Evolutionary conservation across 352 stramenopile genomes (phyloP).

Genomic region (Thraustochytrium striatum): DNA sequence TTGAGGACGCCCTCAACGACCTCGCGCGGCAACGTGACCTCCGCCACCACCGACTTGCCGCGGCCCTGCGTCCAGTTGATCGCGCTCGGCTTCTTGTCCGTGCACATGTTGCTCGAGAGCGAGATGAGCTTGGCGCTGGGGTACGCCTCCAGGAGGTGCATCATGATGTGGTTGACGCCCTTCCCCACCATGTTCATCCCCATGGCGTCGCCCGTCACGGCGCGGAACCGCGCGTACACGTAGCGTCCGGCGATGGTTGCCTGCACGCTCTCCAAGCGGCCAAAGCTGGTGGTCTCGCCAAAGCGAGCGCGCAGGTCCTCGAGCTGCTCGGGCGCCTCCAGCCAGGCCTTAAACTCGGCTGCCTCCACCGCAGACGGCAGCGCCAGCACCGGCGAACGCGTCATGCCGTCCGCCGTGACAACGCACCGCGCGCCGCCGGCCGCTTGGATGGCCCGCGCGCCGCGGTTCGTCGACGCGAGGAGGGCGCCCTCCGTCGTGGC

Average conservation of each 20-base stretch:
- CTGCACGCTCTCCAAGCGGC: slow-evolving; percentile 65
- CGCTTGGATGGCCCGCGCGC: slow-evolving; percentile 68
- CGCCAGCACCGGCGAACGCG: slow-evolving; percentile 72
- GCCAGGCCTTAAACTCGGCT: slow-evolving; percentile 59
- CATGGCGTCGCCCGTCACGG: slow-evolving; percentile 82
- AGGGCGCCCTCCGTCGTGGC: slow-evolving; percentile 83
- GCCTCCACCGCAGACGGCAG: slow-evolving; percentile 59
- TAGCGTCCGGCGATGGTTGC: slow-evolving; percentile 72
- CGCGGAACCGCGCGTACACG: slow-evolving; percentile 75
- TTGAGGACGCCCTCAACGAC: slow-evolving; percentile 73
- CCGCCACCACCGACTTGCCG: slow-evolving; percentile 77
- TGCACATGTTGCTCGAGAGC: slow-evolving; percentile 84
- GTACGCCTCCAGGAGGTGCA: slow-evolving; percentile 64
- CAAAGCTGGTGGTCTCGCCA: slow-evolving; percentile 77
- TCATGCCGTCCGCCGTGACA: slow-evolving; percentile 79
- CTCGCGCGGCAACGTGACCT: slow-evolving; percentile 69
- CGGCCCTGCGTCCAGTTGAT: slow-evolving; percentile 83
- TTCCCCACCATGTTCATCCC: slow-evolving; percentile 90
- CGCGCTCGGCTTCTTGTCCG: slow-evolving; percentile 81
- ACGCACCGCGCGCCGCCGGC: slow-evolving; percentile 62
- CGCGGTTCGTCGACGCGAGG: slow-evolving; percentile 76
- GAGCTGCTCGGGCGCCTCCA: slow-evolving; percentile 65
- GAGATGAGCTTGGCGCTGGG: slow-evolving; percentile 66
- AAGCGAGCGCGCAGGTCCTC: slow-evolving; percentile 66
- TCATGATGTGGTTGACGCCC: slow-evolving; percentile 70